Percentiles rank a stretch among this genome's conserved stretches.
These are phyloP conservation scores for Amaranthus cruentus DNA, from an alignment of 148 eudicot genomes.

Conservation along the genomic window DNA sequence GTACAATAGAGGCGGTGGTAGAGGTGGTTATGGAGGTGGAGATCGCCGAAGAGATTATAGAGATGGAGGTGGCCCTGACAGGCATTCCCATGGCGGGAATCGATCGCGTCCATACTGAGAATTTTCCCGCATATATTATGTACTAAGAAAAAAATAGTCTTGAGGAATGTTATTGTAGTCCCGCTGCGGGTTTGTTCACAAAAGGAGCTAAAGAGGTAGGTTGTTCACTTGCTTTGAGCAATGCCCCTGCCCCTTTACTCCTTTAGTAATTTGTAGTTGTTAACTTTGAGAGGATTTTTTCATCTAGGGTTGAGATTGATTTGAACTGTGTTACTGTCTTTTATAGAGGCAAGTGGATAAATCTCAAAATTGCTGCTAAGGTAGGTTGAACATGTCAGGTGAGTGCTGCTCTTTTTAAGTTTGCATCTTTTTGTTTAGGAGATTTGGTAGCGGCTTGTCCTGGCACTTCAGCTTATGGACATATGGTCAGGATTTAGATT, in stretches of 20 bases:
- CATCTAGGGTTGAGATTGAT: constrained; percentile 52
- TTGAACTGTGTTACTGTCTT: constrained; percentile 60
- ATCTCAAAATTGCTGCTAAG: constrained; percentile 68
- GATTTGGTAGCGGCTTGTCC: neutral
- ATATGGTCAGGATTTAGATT: neutral
- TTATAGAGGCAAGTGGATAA: constrained; percentile 89
- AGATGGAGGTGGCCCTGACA: constrained; percentile 79
- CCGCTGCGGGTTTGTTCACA: constrained; percentile 47
- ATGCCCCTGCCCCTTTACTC: constrained; percentile 56
- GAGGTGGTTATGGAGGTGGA: constrained; percentile 53
- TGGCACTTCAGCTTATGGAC: constrained; percentile 8
- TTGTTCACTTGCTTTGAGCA: constrained; percentile 54
- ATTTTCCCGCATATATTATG: constrained; percentile 31
- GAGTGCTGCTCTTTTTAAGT: constrained; percentile 54
- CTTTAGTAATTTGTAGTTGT: constrained; percentile 30
- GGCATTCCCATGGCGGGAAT: constrained; percentile 65
- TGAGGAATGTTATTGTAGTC: constrained; percentile 44
- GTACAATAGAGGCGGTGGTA: constrained; percentile 50
- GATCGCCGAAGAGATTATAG: constrained; percentile 59
- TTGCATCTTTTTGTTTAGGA: constrained; percentile 17
- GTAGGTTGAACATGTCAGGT: constrained; percentile 89
- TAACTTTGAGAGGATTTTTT: constrained; percentile 32
- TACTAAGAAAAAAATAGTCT: constrained; percentile 41
- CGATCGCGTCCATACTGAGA: constrained; percentile 85
- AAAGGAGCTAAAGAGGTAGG: constrained; percentile 86